Evolutionary conservation across 169 alveolate genomes (phyloP).

Genomic region (Cryptosporidium felis): DNA sequence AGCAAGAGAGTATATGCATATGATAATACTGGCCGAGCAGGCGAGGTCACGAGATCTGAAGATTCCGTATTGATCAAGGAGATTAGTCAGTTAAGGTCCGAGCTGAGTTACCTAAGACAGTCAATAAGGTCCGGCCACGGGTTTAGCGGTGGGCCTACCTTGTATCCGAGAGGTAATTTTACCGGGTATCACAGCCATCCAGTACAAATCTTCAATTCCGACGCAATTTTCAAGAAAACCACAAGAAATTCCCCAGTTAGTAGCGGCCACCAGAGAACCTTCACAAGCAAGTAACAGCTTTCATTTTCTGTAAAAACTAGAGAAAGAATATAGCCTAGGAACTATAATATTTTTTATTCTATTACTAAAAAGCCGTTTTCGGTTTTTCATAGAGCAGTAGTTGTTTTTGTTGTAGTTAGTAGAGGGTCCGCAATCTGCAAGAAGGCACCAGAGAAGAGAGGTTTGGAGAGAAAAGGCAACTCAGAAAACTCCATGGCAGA

Average conservation of each 20-base stretch:
- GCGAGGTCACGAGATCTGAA: not conserved
- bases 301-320: no score
- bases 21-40: not conserved
- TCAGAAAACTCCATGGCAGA: no score
- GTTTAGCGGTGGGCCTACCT: not conserved
- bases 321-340: no score
- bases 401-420: no score
- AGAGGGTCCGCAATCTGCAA: no score
- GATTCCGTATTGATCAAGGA: not conserved
- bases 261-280: slow-evolving; percentile 38
- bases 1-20: not conserved
- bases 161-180: not conserved
- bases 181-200: not conserved
- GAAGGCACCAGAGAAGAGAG: no score
- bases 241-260: not conserved
- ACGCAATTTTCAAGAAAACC: slow-evolving; percentile 23
- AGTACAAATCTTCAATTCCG: slow-evolving; percentile 13
- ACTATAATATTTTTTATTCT: no score
- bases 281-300: slow-evolving; percentile 26
- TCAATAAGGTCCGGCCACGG: not conserved
- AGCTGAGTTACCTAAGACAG: not conserved
- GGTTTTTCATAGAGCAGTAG: no score
- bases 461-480: no score
- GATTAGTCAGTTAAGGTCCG: slow-evolving; percentile 33
- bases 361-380: no score